phyloP scores from a whole-genome alignment of 441 rosid species.

The Gossypium davidsonii region DNA sequence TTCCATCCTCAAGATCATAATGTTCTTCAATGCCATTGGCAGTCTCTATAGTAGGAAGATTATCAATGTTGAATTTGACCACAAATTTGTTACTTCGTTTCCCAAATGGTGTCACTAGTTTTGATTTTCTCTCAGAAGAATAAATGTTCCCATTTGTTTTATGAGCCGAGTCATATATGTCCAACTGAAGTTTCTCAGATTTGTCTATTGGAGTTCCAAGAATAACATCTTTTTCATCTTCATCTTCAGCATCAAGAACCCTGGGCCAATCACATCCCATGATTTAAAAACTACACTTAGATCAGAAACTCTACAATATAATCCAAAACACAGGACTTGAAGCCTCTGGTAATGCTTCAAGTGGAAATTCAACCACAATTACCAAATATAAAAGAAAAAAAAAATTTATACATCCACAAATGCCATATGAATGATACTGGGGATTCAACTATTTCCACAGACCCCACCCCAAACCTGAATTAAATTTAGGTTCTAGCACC shows the following conservation, averaged over 20 bases:
- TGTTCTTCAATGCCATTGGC: conserved; percentile 26
- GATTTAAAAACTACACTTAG: background rate
- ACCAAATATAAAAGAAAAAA: background rate
- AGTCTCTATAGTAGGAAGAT: conserved; percentile 33
- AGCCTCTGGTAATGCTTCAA: background rate
- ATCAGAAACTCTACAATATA: background rate
- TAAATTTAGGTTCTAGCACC: background rate
- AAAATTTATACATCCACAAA: background rate
- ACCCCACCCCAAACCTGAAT: background rate
- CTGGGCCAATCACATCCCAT: conserved; percentile 25
- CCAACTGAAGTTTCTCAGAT: conserved; percentile 33
- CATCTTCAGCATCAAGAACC: conserved; percentile 61
- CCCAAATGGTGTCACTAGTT: conserved; percentile 77
- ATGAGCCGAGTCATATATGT: conserved; percentile 37
- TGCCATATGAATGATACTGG: background rate
- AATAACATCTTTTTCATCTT: conserved; percentile 39
- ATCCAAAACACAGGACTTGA: conserved; percentile 3
- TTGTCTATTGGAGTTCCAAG: conserved; percentile 62
- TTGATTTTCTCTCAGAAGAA: conserved; percentile 56
- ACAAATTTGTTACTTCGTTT: conserved; percentile 60
- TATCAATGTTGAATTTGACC: conserved; percentile 54
- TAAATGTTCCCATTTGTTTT: conserved; percentile 45
- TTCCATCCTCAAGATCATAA: conserved; percentile 55
- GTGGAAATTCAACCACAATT: background rate
- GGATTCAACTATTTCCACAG: background rate